Conservation (phyloP, 257 asterid genomes). For the Solanum infundibuliforme region DNA sequence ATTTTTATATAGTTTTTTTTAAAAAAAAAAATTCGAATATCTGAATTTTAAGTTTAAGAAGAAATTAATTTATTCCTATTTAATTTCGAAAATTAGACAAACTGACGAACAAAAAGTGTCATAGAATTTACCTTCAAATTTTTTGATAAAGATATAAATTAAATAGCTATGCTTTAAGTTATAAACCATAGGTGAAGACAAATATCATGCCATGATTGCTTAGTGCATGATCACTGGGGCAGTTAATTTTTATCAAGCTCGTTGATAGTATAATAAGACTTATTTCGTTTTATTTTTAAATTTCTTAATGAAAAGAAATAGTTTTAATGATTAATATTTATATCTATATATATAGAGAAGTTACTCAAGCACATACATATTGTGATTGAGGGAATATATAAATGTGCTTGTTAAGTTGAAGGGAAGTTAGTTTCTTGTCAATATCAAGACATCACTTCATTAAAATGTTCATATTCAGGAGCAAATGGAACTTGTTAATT, state of each 20-base stretch:
- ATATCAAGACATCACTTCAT: constrained; percentile 7
- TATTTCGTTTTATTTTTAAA: not conserved
- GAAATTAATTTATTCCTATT: not conserved
- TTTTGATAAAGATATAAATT: not conserved
- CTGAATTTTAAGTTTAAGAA: not conserved
- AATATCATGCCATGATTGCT: not conserved
- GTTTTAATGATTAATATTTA: not conserved
- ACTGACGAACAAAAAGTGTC: not conserved
- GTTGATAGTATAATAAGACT: not conserved
- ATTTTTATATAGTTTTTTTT: not conserved
- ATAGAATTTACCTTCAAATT: not conserved
- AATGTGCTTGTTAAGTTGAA: not conserved
- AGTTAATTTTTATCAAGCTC: not conserved
- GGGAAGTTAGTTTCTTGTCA: constrained; percentile 16
- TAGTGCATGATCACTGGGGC: not conserved
- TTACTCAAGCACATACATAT: not conserved
- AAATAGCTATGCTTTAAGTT: not conserved
- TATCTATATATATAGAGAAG: not conserved
- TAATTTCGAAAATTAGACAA: not conserved
- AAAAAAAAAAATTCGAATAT: not conserved
- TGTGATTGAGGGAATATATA: not conserved
- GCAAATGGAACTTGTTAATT: not conserved
- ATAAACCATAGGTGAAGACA: not conserved
- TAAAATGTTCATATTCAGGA: not conserved
- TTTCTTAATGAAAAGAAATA: not conserved